These are phyloP conservation scores for Auricularia heimuer DNA, from an alignment of 768 basidiomycete species.

Conservation along the genomic window DNA sequence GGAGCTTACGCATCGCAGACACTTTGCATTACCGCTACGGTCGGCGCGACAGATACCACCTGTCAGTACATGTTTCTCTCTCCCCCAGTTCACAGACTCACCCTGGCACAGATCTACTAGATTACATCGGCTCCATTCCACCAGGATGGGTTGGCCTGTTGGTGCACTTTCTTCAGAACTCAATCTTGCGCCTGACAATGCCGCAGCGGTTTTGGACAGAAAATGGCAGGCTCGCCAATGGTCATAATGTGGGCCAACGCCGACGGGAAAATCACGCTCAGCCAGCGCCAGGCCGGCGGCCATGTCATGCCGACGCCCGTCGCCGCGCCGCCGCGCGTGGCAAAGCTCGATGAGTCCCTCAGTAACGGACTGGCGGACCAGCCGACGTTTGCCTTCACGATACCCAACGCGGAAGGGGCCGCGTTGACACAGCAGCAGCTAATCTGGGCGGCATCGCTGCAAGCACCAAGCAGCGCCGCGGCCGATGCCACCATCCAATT, in stretches of 20 bases:
- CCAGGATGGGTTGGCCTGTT: slow-evolving; percentile 58
- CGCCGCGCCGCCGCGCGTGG: slow-evolving; percentile 40
- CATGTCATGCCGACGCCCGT: slow-evolving; percentile 51
- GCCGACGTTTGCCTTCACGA: slow-evolving; percentile 40
- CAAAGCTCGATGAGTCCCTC: slow-evolving; percentile 25
- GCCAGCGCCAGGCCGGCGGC: slow-evolving; percentile 45
- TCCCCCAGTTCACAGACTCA: slow-evolving; percentile 1
- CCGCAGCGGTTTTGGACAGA: slow-evolving; percentile 46
- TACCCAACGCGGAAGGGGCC: slow-evolving; percentile 39
- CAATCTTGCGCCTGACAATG: slow-evolving; percentile 14
- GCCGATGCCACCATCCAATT: slow-evolving; percentile 31
- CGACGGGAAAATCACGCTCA: slow-evolving; percentile 52
- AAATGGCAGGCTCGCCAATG: slow-evolving; percentile 52
- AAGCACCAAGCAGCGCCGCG: slow-evolving; percentile 37
- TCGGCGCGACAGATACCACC: slow-evolving; percentile 35
- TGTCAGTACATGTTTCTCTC: slow-evolving; percentile 23
- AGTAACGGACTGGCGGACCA: slow-evolving; percentile 22
- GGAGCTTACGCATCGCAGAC: slow-evolving; percentile 17
- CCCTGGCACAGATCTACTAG: slow-evolving; percentile 33
- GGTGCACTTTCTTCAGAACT: slow-evolving; percentile 32
- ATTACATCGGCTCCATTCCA: slow-evolving; percentile 30
- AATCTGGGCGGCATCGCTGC: slow-evolving; percentile 51
- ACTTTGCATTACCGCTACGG: slow-evolving; percentile 39
- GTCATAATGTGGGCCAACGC: slow-evolving; percentile 65
- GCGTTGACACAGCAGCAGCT: slow-evolving; percentile 28